Evolutionary conservation across 2,329 filamentous ascomycete species (phyloP), one percentile per base, ranked within the genome.

Genomic region (Coniochaeta pulveracea): DNA sequence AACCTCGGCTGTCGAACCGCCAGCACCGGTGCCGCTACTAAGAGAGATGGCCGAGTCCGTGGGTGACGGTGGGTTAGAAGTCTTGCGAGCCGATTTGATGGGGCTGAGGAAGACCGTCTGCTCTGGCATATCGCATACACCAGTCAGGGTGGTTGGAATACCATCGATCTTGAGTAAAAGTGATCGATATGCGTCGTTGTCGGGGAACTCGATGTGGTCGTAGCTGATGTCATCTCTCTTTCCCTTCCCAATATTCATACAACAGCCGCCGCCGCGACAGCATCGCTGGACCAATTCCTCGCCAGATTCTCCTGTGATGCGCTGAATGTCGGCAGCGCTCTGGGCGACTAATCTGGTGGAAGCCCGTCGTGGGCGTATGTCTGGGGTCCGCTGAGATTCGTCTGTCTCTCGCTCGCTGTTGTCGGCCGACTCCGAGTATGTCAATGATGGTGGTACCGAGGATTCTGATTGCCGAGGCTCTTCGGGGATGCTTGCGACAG

Each of bases 101-200:
- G 78, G 64, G 38, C 76, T 66, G 34, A 93, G 72, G 3, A 76
- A 81, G 23, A 86, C 69, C 1, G 72, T 89, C 57, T 83, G 78
- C 35, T 80, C 72, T 1, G 88, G 86, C 31, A 94, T 52, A 6
- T 81, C 75, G 35, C 73, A 65, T 16, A 88, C 60, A 44, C 76
- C 78, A 25, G 78, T 85, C 40, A 96, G 64, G 12, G 70, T 64
- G 32, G 76, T 84, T 5, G 80, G 81, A 34, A 96, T 74, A 19
- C 77, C 69, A 37, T 76, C 76, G 39, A 96, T 68, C 46, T 80
- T 82, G 44, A 96, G 69, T 34, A 77, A 67, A 31, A 98, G 68
- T 39, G 80, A 84, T 36, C 74, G 70, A 61, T 83, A 98, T 11
- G 91, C 91, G 38, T 80, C 71, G 47, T 93, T 96, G 54, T 91